Evolutionary conservation across 2,329 filamentous ascomycete genomes (phyloP), one percentile per base, ranked within the genome.

Genomic region (Alternaria triticimaculans): DNA sequence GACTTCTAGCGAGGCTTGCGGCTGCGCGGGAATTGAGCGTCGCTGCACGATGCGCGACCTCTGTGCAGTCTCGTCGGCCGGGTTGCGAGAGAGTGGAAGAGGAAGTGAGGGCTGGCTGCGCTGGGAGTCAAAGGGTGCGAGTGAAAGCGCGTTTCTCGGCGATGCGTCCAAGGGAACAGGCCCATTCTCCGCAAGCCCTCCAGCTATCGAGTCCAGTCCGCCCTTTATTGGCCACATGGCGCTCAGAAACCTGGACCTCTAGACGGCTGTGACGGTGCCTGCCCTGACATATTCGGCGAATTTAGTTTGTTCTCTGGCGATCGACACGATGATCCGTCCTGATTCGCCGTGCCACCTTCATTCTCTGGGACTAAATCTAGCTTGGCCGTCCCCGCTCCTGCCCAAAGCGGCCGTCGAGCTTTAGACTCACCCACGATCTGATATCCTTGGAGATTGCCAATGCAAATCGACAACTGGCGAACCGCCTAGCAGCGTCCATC

Each of bases 271-370:
- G 62, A 62, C 55, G 49, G 44, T 53, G 49, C 49, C 49, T 62
- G 64, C 58, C 65, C 67, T 70, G 67, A 70, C 65, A 65, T 59
- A 55, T 43, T 60, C 61, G 63, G 65, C 63, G 58, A 59, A 61
- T 53, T 64, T 66, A 49, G 61, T 46, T 51, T 45, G 54, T 37
- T 28, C 55, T 46, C 37, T n/a, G n/a, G 20, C 41, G 61, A 68
- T 69, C 67, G 61, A 48, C 50, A 18, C 21, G n/a, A 46, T 18
- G 20, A 33, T 25, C 45, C 25, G 41, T 21, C 33, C 28, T 58
- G 28, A 68, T 70, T 68, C 59, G 65, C 60, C 51, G 56, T 49
- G 18, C 30, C 14, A 2, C 23, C 20, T 25, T 14, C 25, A 21
- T 51, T 41, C 15, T 43, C 25, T 48, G 44, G 20, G 37, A 33